phyloP scores from a whole-genome alignment of 257 asterid species.

The Solanum habrochaites region DNA sequence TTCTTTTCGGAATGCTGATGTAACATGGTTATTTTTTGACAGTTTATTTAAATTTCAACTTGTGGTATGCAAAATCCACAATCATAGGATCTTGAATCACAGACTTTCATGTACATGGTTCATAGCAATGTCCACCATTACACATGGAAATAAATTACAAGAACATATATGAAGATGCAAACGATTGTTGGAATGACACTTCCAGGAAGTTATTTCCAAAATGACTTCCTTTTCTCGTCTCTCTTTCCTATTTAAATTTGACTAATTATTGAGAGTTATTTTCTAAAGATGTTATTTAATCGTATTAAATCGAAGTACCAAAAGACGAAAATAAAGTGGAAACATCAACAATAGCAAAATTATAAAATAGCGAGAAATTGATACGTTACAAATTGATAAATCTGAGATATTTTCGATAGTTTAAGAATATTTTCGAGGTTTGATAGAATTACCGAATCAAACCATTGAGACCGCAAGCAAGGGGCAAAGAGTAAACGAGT shows the following conservation, averaged over 20 bases:
- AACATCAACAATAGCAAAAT: not conserved
- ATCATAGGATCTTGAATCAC: not conserved
- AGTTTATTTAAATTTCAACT: not conserved
- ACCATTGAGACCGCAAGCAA: not conserved
- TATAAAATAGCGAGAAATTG: not conserved
- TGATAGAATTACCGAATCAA: not conserved
- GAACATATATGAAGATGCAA: not conserved
- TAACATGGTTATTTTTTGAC: not conserved
- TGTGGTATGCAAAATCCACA: not conserved
- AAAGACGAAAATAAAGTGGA: too few species aligned
- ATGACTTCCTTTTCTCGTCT: not conserved
- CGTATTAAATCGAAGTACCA: too few species aligned
- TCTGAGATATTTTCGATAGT: too few species aligned
- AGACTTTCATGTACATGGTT: not conserved
- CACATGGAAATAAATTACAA: not conserved
- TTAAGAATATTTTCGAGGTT: fast-evolving
- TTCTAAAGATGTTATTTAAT: too few species aligned
- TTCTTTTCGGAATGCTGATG: not conserved
- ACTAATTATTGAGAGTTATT: not conserved
- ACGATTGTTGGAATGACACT: not conserved
- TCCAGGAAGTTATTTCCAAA: not conserved
- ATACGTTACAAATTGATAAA: not conserved
- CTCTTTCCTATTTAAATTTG: not conserved
- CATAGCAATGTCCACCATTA: not conserved
- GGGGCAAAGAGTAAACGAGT: not conserved